These are phyloP conservation scores for Xylaria multiplex DNA, from an alignment of 2,329 filamentous ascomycete genomes.

Conservation along the genomic window DNA sequence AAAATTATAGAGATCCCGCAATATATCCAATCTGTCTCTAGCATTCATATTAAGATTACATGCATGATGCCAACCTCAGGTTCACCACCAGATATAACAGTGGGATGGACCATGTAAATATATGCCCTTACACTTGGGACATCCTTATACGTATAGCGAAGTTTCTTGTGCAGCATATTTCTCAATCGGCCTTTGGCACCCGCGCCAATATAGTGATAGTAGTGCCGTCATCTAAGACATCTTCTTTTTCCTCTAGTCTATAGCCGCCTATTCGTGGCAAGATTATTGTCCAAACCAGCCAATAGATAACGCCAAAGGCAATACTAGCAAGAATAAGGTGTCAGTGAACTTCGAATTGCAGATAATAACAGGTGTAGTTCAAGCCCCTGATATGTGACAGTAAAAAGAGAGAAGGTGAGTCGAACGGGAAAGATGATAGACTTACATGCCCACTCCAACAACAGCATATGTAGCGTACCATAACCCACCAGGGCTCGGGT, in stretches of 20 bases:
- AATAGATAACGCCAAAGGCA: conserved; percentile 69
- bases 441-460: conserved; percentile 64
- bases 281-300: conserved; percentile 72
- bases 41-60: conserved; percentile 1
- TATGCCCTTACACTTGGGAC: neutral
- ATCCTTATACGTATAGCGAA: neutral
- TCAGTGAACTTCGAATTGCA: conserved; percentile 2
- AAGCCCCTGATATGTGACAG: too few species aligned
- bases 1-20: neutral
- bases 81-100: neutral
- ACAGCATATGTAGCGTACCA: conserved; percentile 66
- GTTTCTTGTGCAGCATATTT: neutral
- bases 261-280: conserved; percentile 70
- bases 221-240: conserved; percentile 72
- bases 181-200: conserved; percentile 42
- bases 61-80: neutral
- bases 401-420: neutral
- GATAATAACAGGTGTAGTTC: too few species aligned
- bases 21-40: neutral
- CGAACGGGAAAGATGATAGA: conserved; percentile 28
- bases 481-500: conserved; percentile 57
- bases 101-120: neutral
- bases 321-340: conserved; percentile 55
- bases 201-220: conserved; percentile 68
- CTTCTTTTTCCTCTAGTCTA: conserved; percentile 68